phyloP scores from a whole-genome alignment of 2,329 filamentous ascomycete species.

The Aspergillus sp. region DNA sequence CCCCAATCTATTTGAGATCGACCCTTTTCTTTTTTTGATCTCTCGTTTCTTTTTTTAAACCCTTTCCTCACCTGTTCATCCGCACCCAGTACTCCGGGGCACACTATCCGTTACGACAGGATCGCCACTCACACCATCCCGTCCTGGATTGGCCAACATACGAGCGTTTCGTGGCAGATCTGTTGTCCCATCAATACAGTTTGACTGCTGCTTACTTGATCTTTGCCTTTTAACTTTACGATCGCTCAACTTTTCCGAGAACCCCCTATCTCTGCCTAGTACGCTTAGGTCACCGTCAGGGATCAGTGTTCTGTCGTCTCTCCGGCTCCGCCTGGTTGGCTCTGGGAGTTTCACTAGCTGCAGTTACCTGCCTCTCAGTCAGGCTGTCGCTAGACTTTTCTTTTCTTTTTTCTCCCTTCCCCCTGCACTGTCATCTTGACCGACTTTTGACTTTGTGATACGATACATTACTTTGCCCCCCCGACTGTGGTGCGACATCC shows the following conservation, averaged over 20 bases:
- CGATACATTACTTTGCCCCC: slow-evolving; percentile 30
- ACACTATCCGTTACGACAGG: slow-evolving; percentile 10
- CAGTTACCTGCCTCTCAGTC: slow-evolving; percentile 24
- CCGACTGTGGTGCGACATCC: slow-evolving; percentile 35
- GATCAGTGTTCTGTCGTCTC: slow-evolving; percentile 18
- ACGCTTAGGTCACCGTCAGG: slow-evolving; percentile 13
- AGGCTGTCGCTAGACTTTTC: slow-evolving; percentile 20
- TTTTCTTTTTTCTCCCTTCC: slow-evolving; percentile 18
- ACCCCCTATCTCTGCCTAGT: slow-evolving; percentile 1
- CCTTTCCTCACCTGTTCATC: slow-evolving; percentile 20
- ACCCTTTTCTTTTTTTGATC: slow-evolving; percentile 3
- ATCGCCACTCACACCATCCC: slow-evolving; percentile 19
- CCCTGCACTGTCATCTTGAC: slow-evolving; percentile 33
- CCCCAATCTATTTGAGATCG: slow-evolving; percentile 2
- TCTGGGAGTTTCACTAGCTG: slow-evolving; percentile 27
- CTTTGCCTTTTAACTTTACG: slow-evolving; percentile 7
- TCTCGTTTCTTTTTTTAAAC: slow-evolving; percentile 4
- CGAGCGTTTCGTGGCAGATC: slow-evolving; percentile 15
- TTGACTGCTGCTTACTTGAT: slow-evolving; percentile 7
- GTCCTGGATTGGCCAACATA: slow-evolving; percentile 11
- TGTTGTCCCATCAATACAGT: slow-evolving; percentile 8
- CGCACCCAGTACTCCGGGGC: not conserved
- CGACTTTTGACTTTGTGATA: slow-evolving; percentile 42
- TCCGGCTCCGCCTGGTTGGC: slow-evolving; percentile 21
- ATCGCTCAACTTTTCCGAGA: slow-evolving; percentile 15